phyloP scores from a whole-genome alignment of 176 grass and related monocot genomes.

The Musa troglodytarum region DNA sequence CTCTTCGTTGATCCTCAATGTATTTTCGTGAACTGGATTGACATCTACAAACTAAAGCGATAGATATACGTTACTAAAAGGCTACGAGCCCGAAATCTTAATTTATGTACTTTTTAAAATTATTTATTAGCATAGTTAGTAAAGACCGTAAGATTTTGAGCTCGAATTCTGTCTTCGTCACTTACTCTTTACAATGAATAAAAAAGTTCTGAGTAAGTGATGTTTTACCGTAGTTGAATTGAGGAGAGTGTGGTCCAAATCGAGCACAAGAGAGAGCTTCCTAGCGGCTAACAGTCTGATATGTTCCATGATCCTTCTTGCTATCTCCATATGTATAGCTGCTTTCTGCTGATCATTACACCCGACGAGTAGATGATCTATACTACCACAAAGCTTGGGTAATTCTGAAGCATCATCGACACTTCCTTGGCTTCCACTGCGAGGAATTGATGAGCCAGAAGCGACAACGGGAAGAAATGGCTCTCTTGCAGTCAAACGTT shows the following conservation, averaged over 20 bases:
- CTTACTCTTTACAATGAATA: too few relatives aligned
- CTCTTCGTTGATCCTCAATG: slow-evolving; percentile 86
- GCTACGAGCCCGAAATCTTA: too few relatives aligned
- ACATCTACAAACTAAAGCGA: slow-evolving; percentile 75
- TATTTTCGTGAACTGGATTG: slow-evolving; percentile 62
- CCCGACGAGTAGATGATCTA: slow-evolving; percentile 77
- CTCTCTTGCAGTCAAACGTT: not conserved
- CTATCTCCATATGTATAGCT: slow-evolving; percentile 89
- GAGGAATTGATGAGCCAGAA: slow-evolving; percentile 21
- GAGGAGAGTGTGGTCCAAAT: slow-evolving; percentile 94
- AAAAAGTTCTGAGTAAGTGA: not conserved
- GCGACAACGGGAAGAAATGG: slow-evolving; percentile 36
- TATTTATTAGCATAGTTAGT: too few relatives aligned
- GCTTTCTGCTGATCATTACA: slow-evolving; percentile 93
- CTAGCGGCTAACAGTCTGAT: slow-evolving; percentile 66
- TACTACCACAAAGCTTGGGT: not conserved
- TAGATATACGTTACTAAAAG: too few relatives aligned
- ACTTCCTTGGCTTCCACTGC: slow-evolving; percentile 10
- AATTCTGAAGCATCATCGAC: not conserved
- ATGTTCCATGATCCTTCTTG: slow-evolving; percentile 79
- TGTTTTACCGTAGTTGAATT: slow-evolving; percentile 79
- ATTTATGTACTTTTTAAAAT: too few relatives aligned
- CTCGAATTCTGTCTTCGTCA: too few relatives aligned
- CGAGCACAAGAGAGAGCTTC: slow-evolving; percentile 92
- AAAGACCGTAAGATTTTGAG: too few relatives aligned